Evolutionary conservation across 1,139 yeast genomes (phyloP), one percentile per base, ranked within the genome.

Genomic region (Zygoascus sp.): DNA sequence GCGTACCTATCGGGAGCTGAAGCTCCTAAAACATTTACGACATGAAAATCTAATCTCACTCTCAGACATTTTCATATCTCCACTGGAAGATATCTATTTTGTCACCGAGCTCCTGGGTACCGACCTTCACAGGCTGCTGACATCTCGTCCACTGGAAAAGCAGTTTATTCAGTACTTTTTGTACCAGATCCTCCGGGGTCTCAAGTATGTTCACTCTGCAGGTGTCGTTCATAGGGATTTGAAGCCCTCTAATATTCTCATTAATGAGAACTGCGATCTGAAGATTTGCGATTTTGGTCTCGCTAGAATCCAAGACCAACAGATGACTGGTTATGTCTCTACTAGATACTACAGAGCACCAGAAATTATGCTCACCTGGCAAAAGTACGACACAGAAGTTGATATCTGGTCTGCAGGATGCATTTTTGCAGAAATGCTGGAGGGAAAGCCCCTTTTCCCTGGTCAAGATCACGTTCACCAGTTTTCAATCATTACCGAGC

Each of bases 321-420:
- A 92, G 66, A 92, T 92, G 98, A 92, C 98, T 1, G 99, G 98
- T 27, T 92, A 92, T 66, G 98, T 92, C 15, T 84, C 95, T 16
- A 92, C 99, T 2, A 72, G 99, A 60, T 94, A 92, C 74, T 92
- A 92, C 67, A 77, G 99, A 56, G 99, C 98, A 0, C 99, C 98
- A 1, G 99, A 92, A 68, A 92, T 92, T 67, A 92, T 92, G 99
- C 77, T 92, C 57, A 90, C 97, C 21, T 92, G 99, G 99, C 99
- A 92, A 67, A 90, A 94, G 67, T 92, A 92, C 70, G 97, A 92
- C 64, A 84, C 89, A n/a, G 97, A 92, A 68, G 98, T 94, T 36
- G 99, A 92, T 66, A 85, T 92, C 60, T 92, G 99, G 99, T 85
- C 96, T 15, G 97, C 95, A n/a, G 99, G 97, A 15, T 92, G 99